Percentiles rank a stretch among this genome's conserved stretches.
Evolutionary conservation across 805 yeast species (phyloP).

Genomic region (Metschnikowia lunata): DNA sequence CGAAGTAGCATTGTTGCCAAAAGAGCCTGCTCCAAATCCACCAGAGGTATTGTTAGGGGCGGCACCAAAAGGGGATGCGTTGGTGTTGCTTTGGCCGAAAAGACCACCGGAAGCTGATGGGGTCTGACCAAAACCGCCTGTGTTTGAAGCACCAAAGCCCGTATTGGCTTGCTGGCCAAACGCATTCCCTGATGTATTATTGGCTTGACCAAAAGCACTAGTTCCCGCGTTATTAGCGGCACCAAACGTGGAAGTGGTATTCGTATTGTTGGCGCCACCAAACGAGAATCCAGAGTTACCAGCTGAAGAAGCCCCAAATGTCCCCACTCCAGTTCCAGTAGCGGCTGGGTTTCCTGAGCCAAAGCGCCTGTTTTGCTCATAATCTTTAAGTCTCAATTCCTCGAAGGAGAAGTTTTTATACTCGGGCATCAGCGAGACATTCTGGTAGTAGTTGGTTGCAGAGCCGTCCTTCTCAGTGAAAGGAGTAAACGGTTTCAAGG

Average conservation of each 20-base stretch:
- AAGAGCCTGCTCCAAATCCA: slow-evolving; percentile 12
- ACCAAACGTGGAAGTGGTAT: slow-evolving; percentile 13
- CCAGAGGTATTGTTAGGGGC: slow-evolving; percentile 10
- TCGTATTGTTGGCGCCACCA: slow-evolving; percentile 24
- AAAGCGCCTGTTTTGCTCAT: slow-evolving; percentile 62
- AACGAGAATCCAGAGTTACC: slow-evolving; percentile 11
- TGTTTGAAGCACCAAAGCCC: slow-evolving; percentile 16
- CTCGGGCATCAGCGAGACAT: slow-evolving; percentile 86
- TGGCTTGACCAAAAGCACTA: slow-evolving; percentile 33
- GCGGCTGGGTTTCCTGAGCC: slow-evolving; percentile 40
- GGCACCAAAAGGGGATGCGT: slow-evolving; percentile 14
- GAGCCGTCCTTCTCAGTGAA: slow-evolving; percentile 67
- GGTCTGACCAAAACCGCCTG: slow-evolving; percentile 21
- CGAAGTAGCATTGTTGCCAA: slow-evolving; percentile 12
- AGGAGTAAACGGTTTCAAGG: slow-evolving; percentile 64
- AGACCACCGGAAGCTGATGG: slow-evolving; percentile 19
- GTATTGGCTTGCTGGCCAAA: slow-evolving; percentile 26
- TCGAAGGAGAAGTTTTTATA: slow-evolving; percentile 77
- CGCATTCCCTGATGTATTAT: neutral
- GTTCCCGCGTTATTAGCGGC: slow-evolving; percentile 16
- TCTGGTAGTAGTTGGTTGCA: slow-evolving; percentile 58
- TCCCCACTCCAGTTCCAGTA: slow-evolving; percentile 23
- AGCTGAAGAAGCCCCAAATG: slow-evolving; percentile 14
- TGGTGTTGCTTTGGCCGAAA: slow-evolving; percentile 15
- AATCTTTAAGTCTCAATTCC: slow-evolving; percentile 87